Conservation (phyloP, 805 yeast species). For the Saccharomycopsis javanensis region DNA sequence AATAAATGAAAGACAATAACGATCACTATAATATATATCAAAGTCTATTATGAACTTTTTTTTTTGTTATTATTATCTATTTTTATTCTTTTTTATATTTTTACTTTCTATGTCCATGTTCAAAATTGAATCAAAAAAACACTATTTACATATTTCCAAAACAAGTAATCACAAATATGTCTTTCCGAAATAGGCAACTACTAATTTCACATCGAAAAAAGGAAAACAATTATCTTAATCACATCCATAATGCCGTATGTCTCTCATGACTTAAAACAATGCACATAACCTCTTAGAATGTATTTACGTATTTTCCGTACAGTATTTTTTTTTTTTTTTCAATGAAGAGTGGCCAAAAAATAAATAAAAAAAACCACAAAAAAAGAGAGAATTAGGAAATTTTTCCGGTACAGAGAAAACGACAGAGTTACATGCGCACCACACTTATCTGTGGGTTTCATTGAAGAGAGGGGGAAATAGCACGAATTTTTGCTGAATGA, state of each 20-base stretch:
- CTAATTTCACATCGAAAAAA: background rate
- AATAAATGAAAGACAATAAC: too few species aligned
- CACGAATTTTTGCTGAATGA: background rate
- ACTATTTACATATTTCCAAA: constrained; percentile 1
- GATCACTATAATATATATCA: background rate
- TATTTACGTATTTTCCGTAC: background rate
- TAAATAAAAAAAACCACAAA: background rate
- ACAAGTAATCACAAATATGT: background rate
- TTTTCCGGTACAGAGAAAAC: background rate
- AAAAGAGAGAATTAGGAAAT: background rate
- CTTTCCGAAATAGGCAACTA: background rate
- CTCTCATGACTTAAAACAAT: too few species aligned
- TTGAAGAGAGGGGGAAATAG: too few species aligned
- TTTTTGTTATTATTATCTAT: background rate
- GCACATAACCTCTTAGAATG: background rate
- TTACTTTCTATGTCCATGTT: background rate
- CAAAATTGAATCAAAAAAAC: background rate
- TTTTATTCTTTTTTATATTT: background rate
- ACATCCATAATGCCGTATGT: background rate
- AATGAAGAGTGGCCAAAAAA: too few species aligned
- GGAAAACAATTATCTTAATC: background rate
- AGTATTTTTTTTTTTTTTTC: background rate
- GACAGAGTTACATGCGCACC: background rate
- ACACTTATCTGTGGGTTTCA: too few species aligned
- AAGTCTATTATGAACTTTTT: background rate